Evolutionary conservation across 2,329 filamentous ascomycete species (phyloP).

Genomic region (Nemania sp.): DNA sequence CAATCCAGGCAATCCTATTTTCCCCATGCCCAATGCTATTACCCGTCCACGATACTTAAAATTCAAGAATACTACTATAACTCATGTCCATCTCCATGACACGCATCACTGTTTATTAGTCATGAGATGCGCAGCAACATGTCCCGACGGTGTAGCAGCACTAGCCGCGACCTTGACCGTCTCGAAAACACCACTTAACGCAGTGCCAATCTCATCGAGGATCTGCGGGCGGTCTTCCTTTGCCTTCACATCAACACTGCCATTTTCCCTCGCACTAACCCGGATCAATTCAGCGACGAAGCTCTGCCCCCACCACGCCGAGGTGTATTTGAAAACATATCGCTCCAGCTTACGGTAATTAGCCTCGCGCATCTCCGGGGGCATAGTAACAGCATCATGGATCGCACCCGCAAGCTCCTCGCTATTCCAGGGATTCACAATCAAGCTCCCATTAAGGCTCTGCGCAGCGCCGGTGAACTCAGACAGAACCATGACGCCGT

Average conservation of each 20-base stretch:
- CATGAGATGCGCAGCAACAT: conserved; percentile 17
- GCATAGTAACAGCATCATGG: conserved; percentile 96
- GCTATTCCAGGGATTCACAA: conserved; percentile 98
- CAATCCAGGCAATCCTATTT: no score
- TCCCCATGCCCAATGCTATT: no score
- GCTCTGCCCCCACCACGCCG: conserved; percentile 93
- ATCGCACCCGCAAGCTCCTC: conserved; percentile 92
- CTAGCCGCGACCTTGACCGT: conserved; percentile 35
- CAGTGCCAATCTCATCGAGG: conserved; percentile 30
- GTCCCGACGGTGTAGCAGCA: conserved; percentile 32
- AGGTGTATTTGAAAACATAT: conserved; percentile 97
- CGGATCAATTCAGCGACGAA: conserved; percentile 83
- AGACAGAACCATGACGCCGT: conserved; percentile 92
- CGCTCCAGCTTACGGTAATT: conserved; percentile 92
- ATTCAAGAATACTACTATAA: no score
- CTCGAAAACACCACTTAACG: conserved; percentile 35
- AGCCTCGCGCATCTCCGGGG: conserved; percentile 78
- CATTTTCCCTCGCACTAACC: conserved; percentile 41
- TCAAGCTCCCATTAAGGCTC: conserved; percentile 87
- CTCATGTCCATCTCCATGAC: not conserved
- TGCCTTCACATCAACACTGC: conserved; percentile 29
- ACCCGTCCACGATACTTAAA: no score
- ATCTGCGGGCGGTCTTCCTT: conserved; percentile 26
- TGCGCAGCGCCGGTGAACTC: conserved; percentile 97
- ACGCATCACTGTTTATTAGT: conserved; percentile 1